These are phyloP conservation scores for Ocimum tenuiflorum DNA, from an alignment of 257 asterid genomes.

Conservation along the genomic window DNA sequence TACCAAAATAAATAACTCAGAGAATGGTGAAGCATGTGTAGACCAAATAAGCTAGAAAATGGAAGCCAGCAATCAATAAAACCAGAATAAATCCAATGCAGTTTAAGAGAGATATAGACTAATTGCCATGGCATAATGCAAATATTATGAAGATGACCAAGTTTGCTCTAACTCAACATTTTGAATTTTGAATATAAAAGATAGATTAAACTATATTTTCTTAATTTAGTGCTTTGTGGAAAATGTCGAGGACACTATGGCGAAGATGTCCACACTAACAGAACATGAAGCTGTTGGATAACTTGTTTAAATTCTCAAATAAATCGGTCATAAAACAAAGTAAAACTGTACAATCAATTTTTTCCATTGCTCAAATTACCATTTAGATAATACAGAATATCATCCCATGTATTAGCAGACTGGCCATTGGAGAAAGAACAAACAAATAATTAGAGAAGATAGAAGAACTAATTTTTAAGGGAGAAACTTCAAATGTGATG, in stretches of 20 bases:
- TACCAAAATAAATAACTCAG: not conserved
- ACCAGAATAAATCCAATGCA: not conserved
- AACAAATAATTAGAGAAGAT: not conserved
- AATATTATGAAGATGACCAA: no score
- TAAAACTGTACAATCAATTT: not conserved
- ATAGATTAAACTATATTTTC: not conserved
- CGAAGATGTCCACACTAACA: not conserved
- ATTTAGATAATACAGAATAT: not conserved
- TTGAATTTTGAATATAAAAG: no score
- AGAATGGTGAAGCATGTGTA: not conserved
- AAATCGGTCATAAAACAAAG: conserved; percentile 6
- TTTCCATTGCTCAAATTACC: conserved; percentile 9
- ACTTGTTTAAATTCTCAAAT: conserved; percentile 11
- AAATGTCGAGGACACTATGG: not conserved
- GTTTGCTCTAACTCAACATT: no score
- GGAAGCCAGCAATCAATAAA: conserved; percentile 1
- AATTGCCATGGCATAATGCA: not conserved
- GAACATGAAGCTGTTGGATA: not conserved
- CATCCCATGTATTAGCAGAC: not conserved
- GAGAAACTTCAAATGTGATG: conserved; percentile 1
- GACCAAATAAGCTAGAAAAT: not conserved
- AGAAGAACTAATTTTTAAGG: not conserved
- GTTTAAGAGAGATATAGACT: not conserved
- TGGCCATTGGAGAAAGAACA: not conserved
- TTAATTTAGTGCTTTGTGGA: not conserved